Evolutionary conservation across 495 filamentous ascomycete genomes (phyloP), one percentile per base, ranked within the genome.

Genomic region (Aspergillus bridgeri): DNA sequence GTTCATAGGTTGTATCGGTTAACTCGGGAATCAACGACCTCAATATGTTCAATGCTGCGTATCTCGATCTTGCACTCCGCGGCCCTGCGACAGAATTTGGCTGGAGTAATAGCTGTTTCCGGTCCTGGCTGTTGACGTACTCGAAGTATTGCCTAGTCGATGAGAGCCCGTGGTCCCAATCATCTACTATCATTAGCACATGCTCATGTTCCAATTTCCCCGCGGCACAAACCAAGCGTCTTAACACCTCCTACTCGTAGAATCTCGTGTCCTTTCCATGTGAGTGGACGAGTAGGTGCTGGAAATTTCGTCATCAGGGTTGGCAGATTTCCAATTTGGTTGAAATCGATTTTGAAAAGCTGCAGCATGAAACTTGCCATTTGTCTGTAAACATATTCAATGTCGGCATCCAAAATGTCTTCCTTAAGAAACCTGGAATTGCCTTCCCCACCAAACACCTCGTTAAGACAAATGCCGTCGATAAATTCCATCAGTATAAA

Each of bases 161-260:
- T 15, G 62, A 29, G 46, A 75, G 69, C 8, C 64, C 66, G 47
- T 68, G 47, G 42, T 42, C n/a, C 63, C 65, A 64, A 58, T 74
- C 71, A 62, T 62, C 71, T 74, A 62, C 29, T 45, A 49, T 57
- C 15, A 53, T 48, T 20, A 29, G n/a, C 3, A 19, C 3, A 46
- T 20, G 33, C 29, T 56, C 8, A 43, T n/a, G n/a, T n/a, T n/a
- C n/a, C n/a, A n/a, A n/a, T n/a, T n/a, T n/a, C n/a, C n/a, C n/a
- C n/a, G n/a, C n/a, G n/a, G n/a, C n/a, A n/a, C n/a, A n/a, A n/a
- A 71, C 69, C 64, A 27, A 72, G 67, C 48, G 65, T 67, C 23
- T 73, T n/a, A 57, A 74, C 71, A 27, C 70, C 72, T 53, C 71
- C 73, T 58, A 53, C 60, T 42, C 65, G 65, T 42, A 66, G 48